Conservation (phyloP, 1,284 basidiomycete genomes). For the Ustilago trichophora region DNA sequence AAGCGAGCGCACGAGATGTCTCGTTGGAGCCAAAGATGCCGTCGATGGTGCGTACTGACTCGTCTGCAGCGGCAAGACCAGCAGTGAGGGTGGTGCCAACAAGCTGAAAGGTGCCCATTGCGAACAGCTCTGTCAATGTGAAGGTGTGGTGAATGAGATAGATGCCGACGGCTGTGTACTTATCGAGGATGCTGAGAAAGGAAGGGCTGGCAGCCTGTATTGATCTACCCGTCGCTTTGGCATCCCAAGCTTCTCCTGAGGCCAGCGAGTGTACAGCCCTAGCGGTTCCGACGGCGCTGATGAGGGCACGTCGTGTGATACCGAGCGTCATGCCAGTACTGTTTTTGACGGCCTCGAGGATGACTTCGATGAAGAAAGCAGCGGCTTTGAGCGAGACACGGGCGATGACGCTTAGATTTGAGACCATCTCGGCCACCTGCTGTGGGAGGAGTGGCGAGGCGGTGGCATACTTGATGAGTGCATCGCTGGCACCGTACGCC, state of each 20-base stretch:
- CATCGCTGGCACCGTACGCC: constrained; percentile 43
- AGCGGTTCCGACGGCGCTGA: constrained; percentile 52
- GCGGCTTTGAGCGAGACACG: constrained; percentile 57
- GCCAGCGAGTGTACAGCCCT: constrained; percentile 50
- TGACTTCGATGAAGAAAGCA: constrained; percentile 59
- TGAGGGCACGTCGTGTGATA: constrained; percentile 54
- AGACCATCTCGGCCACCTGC: constrained; percentile 55
- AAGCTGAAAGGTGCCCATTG: constrained; percentile 70
- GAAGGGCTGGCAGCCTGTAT: constrained; percentile 36
- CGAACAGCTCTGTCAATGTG: constrained; percentile 70
- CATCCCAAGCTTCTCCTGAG: constrained; percentile 41
- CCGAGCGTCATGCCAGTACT: constrained; percentile 50
- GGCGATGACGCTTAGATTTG: constrained; percentile 51
- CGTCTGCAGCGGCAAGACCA: constrained; percentile 67
- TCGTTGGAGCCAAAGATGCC: constrained; percentile 71
- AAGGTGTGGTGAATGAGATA: constrained; percentile 70
- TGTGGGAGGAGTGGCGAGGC: constrained; percentile 49
- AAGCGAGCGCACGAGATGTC: constrained; percentile 69
- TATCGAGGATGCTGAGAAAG: constrained; percentile 69
- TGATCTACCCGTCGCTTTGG: constrained; percentile 33
- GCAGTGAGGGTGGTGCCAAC: constrained; percentile 44
- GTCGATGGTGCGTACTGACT: constrained; percentile 70
- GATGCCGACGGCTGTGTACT: constrained; percentile 70
- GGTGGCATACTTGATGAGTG: constrained; percentile 53
- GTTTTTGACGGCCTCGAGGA: constrained; percentile 53